A percentile compares a stretch with the other conserved stretches of the same genome.
These are phyloP conservation scores for Beauveria australis DNA, from an alignment of 2,329 filamentous ascomycete genomes.

Conservation along the genomic window DNA sequence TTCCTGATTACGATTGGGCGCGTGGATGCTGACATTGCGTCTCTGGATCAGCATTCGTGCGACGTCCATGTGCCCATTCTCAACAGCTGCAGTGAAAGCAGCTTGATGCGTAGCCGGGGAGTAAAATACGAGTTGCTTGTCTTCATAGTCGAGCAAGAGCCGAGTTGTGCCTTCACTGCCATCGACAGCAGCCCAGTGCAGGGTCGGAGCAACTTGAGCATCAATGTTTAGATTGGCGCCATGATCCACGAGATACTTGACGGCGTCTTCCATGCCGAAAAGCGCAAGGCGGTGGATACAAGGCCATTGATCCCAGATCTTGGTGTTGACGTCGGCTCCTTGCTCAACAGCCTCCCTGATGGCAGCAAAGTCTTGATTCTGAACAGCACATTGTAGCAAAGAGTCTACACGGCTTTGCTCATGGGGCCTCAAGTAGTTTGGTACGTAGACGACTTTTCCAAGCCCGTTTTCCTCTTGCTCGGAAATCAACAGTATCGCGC, in stretches of 20 bases:
- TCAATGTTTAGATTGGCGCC: slow-evolving; percentile 3
- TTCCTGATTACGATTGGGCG: background rate
- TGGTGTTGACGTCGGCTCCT: slow-evolving; percentile 3
- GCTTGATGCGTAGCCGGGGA: background rate
- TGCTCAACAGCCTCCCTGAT: slow-evolving; percentile 7
- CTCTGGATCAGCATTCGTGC: background rate
- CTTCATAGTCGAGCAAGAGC: background rate
- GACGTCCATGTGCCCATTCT: background rate
- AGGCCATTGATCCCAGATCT: slow-evolving; percentile 8
- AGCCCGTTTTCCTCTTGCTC: slow-evolving; percentile 5
- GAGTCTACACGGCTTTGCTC: background rate
- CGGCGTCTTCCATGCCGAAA: slow-evolving; percentile 3
- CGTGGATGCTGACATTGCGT: background rate
- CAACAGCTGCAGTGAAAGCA: background rate
- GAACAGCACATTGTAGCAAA: background rate
- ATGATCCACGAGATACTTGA: background rate
- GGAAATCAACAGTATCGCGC: background rate
- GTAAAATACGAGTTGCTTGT: background rate
- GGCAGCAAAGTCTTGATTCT: background rate
- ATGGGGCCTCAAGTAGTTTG: background rate
- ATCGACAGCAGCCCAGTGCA: slow-evolving; percentile 2
- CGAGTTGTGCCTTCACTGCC: background rate
- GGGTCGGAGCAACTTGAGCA: background rate
- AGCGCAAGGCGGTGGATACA: slow-evolving; percentile 8
- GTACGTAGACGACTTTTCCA: background rate